phyloP scores from a whole-genome alignment of 2,329 filamentous ascomycete genomes.

The Fusarium sublunatum region DNA sequence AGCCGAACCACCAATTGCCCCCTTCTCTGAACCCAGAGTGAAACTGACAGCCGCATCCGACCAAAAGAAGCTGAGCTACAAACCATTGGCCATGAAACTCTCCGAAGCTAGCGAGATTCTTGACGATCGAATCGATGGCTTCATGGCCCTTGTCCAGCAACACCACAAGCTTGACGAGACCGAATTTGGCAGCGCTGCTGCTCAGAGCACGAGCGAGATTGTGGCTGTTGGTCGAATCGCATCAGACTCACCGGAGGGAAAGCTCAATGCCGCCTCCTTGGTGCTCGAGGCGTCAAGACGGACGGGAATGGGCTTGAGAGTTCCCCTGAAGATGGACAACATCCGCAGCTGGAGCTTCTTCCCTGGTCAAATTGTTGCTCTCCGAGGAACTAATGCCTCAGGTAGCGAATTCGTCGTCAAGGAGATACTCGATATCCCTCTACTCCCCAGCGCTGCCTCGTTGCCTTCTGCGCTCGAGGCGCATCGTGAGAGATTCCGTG shows the following conservation, averaged over 20 bases:
- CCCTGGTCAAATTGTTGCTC: conserved; percentile 90
- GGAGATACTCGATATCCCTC: conserved; percentile 79
- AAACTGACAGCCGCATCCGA: conserved; percentile 89
- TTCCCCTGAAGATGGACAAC: conserved; percentile 80
- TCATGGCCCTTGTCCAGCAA: conserved; percentile 77
- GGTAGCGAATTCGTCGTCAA: conserved; percentile 84
- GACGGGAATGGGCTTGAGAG: conserved; percentile 82
- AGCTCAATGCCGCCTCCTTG: conserved; percentile 84
- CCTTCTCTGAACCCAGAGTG: conserved; percentile 80
- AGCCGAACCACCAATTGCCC: conserved; percentile 76
- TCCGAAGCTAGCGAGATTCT: conserved; percentile 92
- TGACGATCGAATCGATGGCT: conserved; percentile 95
- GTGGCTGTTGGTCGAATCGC: conserved; percentile 92
- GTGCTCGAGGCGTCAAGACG: conserved; percentile 89
- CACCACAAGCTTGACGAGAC: conserved; percentile 80
- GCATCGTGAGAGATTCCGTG: conserved; percentile 75
- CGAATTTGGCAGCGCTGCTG: conserved; percentile 87
- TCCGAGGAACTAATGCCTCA: conserved; percentile 87
- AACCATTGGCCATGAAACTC: conserved; percentile 93
- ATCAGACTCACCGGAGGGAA: conserved; percentile 86
- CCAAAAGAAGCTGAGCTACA: conserved; percentile 89
- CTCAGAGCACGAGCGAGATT: conserved; percentile 85
- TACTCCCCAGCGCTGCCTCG: conserved; percentile 80
- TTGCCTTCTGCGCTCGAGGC: conserved; percentile 71
- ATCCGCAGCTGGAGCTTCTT: conserved; percentile 84